Percentiles rank a stretch among this genome's conserved stretches.
Conservation (phyloP, 495 filamentous ascomycete genomes). For the Talaromyces liani region DNA sequence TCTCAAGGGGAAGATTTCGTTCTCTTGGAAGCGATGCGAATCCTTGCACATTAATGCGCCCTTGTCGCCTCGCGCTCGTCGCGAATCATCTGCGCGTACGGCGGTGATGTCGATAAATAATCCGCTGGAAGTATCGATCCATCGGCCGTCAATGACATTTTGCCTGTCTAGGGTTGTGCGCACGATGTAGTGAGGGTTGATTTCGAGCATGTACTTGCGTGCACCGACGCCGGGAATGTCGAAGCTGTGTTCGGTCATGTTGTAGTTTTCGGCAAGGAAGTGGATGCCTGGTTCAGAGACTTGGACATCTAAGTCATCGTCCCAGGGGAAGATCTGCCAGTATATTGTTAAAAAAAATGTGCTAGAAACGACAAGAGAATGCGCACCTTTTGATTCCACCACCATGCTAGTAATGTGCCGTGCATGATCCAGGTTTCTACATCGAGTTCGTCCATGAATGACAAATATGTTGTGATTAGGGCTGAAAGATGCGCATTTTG, state of each 20-base stretch:
- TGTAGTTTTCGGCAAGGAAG: conserved; percentile 52
- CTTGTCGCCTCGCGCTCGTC: conserved; percentile 22
- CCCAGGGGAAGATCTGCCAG: conserved; percentile 52
- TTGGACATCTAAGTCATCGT: conserved; percentile 55
- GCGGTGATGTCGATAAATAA: conserved; percentile 59
- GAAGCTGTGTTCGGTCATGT: conserved; percentile 54
- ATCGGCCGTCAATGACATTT: conserved; percentile 56
- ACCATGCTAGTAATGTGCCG: conserved; percentile 53
- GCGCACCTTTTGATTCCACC: conserved; percentile 50
- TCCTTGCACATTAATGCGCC: conserved; percentile 52
- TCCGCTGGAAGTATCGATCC: conserved; percentile 54
- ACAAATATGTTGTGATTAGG: conserved; percentile 49
- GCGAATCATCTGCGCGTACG: conserved; percentile 37
- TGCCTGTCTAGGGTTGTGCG: conserved; percentile 32
- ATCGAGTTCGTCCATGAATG: conserved; percentile 46
- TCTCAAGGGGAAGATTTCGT: conserved; percentile 72
- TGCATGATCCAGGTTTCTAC: conserved; percentile 61
- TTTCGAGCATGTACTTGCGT: conserved; percentile 48
- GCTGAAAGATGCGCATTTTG: conserved; percentile 37
- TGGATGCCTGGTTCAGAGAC: conserved; percentile 48
- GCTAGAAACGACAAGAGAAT: not conserved
- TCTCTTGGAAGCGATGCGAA: conserved; percentile 45
- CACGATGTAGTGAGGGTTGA: conserved; percentile 52
- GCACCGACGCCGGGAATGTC: conserved; percentile 32
- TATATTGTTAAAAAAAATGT: not conserved